Percentiles rank a stretch among this genome's conserved stretches.
Evolutionary conservation across 441 rosid species (phyloP).

Genomic region (Populus hybrid): DNA sequence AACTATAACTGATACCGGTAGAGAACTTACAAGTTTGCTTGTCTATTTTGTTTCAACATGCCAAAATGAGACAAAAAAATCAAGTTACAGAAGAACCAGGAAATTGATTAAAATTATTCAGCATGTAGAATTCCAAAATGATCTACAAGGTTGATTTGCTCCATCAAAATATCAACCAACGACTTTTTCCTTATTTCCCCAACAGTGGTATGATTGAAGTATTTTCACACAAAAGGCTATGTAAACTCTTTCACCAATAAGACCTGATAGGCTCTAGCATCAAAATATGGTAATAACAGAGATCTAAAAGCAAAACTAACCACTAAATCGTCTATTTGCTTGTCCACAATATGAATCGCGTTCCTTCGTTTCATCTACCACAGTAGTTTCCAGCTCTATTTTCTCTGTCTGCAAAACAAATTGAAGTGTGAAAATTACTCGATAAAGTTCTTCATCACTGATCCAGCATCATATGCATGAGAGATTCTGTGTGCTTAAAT

Average conservation of each 20-base stretch:
- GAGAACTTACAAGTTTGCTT: background rate
- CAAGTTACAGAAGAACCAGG: background rate
- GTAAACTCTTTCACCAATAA: background rate
- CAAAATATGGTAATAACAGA: conserved; percentile 2
- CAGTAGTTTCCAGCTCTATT: conserved; percentile 93
- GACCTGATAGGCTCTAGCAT: background rate
- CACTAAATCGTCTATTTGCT: conserved; percentile 84
- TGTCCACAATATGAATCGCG: conserved; percentile 81
- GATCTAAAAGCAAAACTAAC: conserved; percentile 42
- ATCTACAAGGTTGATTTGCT: background rate
- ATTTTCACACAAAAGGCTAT: background rate
- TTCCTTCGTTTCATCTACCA: conserved; percentile 92
- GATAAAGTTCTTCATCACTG: background rate
- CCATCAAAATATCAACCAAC: background rate
- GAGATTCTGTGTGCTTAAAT: background rate
- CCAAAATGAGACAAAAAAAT: background rate
- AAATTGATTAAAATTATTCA: background rate
- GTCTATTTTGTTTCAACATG: background rate
- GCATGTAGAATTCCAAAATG: background rate
- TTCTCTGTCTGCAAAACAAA: conserved; percentile 71
- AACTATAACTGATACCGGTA: background rate
- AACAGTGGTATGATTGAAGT: background rate
- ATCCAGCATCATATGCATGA: conserved; percentile 2
- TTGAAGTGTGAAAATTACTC: background rate
- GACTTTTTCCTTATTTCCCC: background rate